phyloP scores from a whole-genome alignment of 2,329 filamentous ascomycete species.

The Ophiostoma perfectum region DNA sequence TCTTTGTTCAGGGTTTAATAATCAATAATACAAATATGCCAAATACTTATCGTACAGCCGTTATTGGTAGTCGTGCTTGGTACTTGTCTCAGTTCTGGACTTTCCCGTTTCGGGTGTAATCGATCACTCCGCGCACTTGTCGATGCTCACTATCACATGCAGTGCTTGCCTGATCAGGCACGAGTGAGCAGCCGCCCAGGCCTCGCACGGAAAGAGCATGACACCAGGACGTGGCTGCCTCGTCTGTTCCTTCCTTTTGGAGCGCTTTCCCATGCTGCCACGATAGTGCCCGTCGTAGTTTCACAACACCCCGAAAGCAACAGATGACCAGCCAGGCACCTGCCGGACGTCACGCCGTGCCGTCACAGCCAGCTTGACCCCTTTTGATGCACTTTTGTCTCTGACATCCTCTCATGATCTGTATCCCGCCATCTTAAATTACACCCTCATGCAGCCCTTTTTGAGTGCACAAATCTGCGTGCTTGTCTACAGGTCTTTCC shows the following conservation, averaged over 20 bases:
- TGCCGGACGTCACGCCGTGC: neutral
- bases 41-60: too few species aligned
- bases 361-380: neutral
- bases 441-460: neutral
- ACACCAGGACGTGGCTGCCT: neutral
- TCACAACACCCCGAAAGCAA: neutral
- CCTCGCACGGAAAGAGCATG: neutral
- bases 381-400: neutral
- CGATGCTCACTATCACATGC: neutral
- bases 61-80: neutral
- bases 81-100: neutral
- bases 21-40: too few species aligned
- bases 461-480: neutral
- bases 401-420: neutral
- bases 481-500: neutral
- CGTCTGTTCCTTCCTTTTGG: neutral
- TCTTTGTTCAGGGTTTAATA: too few species aligned
- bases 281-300: neutral
- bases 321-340: neutral
- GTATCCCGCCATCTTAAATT: neutral
- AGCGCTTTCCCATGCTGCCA: neutral
- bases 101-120: conserved; percentile 2
- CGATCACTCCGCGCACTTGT: neutral
- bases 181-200: neutral
- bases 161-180: neutral